Base-by-base conservation (phyloP, 768 basidiomycete genomes). In the Mycena belliarum region DNA sequence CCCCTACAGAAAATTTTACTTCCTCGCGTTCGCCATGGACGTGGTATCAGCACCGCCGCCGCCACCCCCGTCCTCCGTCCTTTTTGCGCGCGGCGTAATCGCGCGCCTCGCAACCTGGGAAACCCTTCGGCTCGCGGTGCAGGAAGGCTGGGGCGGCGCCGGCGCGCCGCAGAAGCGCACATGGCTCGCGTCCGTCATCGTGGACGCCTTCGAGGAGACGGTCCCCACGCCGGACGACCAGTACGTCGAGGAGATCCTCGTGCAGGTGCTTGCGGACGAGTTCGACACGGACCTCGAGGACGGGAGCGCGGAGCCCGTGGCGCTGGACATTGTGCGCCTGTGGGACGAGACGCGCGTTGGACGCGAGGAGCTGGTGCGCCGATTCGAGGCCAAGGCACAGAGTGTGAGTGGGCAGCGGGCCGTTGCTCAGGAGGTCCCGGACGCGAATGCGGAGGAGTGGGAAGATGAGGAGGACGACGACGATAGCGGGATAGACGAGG, bases 201-300 rank as follows among this genome's bases (percentile, higher is more conserved):
- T 92, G 63, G 88, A 95, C 70, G 81, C 87, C 8, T 92, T 93
- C 68, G 88, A 91, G 65, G 71, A 79, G 45, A 79, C 80, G 58
- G 57, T 75, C 60, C 70, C 73, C 29, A 63, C 72, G 1, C 77
- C 73, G 6, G 93, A 95, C 65, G 82, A 81, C 24, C 78, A 84
- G 64, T 93, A 95, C 64, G 75, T 98, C 59, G 93, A 92, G 66
- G 86, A 91, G 50, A 76, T 89, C 61, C 77, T 98, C 15, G 76
- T 90, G 14, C 93, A 96, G 66, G 82, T 91, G 45, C 86, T 97
- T 80, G 77, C 78, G 9, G 93, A 97, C 65, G 95, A 97, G 68
- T 98, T 93, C 66, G 93, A 94, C 21, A 82, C 85, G 15, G 74
- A 80, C 12, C 74, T 98, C 23, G 94, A 97, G 63, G 96, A 98